A percentile compares a stretch with the other conserved stretches of the same genome.
phyloP scores from a whole-genome alignment of 1,284 basidiomycete genomes.

The Entoloma clypeatum region DNA sequence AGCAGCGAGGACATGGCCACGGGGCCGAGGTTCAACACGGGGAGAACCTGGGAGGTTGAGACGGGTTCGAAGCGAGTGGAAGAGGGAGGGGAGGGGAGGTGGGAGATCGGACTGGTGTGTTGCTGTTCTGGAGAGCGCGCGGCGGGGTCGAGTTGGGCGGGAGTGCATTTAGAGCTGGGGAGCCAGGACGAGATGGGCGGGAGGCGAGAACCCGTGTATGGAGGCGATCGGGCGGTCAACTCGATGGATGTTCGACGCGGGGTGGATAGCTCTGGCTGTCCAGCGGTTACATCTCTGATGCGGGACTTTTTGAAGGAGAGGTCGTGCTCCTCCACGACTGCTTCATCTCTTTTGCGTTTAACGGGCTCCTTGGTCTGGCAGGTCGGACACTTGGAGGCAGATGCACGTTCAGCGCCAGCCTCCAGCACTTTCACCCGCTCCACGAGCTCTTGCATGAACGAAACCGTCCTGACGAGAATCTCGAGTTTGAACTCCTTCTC shows the following conservation, averaged over 20 bases:
- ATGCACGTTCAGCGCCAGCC: constrained; percentile 12
- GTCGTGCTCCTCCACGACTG: not conserved
- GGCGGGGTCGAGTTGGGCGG: constrained; percentile 28
- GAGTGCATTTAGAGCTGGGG: constrained; percentile 17
- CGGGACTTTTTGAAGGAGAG: not conserved
- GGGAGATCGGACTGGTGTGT: constrained; percentile 19
- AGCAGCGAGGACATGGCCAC: constrained; percentile 21
- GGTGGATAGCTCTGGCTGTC: not conserved
- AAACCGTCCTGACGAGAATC: constrained; percentile 69
- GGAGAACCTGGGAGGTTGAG: constrained; percentile 25
- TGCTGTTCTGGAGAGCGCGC: constrained; percentile 20
- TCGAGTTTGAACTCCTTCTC: constrained; percentile 81
- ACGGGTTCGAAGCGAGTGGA: constrained; percentile 39
- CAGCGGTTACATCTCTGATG: not conserved
- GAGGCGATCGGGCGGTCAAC: not conserved
- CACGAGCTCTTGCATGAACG: constrained; percentile 64
- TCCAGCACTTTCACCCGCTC: constrained; percentile 41
- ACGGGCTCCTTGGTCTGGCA: too few relatives aligned
- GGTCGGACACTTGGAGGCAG: too few relatives aligned
- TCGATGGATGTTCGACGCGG: not conserved
- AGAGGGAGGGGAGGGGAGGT: constrained; percentile 43
- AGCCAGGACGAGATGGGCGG: constrained; percentile 47
- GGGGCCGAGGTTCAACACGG: constrained; percentile 34
- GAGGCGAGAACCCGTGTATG: constrained; percentile 24
- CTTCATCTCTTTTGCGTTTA: too few relatives aligned